A percentile compares a stretch with the other conserved stretches of the same genome.
Conservation (phyloP, 2,329 filamentous ascomycete genomes). For the Colletotrichum trifolii region DNA sequence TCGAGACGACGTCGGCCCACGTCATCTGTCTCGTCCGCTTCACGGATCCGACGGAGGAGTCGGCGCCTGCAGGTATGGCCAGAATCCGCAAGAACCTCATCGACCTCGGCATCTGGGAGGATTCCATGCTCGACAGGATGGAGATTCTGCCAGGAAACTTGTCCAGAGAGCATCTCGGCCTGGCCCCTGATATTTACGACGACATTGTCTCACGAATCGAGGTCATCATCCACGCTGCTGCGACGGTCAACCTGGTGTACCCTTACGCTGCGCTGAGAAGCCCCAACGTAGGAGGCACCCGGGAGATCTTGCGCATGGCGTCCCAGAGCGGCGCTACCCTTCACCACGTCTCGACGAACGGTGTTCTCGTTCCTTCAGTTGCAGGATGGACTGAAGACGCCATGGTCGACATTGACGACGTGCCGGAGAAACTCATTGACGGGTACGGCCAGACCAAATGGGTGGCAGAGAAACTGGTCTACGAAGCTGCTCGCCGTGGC, state of each 20-base stretch:
- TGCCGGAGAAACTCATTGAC: constrained; percentile 75
- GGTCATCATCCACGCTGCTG: constrained; percentile 81
- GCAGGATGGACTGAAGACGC: constrained; percentile 78
- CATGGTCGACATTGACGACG: constrained; percentile 74
- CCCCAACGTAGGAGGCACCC: constrained; percentile 83
- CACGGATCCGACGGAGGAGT: constrained; percentile 72
- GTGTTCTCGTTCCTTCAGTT: constrained; percentile 77
- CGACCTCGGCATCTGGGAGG: constrained; percentile 82
- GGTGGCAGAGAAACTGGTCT: constrained; percentile 81
- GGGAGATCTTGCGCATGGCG: constrained; percentile 78
- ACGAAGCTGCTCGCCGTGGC: constrained; percentile 75
- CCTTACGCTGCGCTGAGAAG: constrained; percentile 80
- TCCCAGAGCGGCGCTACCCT: constrained; percentile 75
- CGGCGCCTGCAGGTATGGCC: constrained; percentile 74
- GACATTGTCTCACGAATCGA: constrained; percentile 73
- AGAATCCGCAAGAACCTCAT: constrained; percentile 80
- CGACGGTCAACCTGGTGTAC: constrained; percentile 84
- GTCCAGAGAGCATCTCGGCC: constrained; percentile 74
- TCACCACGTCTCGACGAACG: constrained; percentile 84
- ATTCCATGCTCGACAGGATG: constrained; percentile 81
- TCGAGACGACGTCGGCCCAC: constrained; percentile 75
- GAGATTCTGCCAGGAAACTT: constrained; percentile 81
- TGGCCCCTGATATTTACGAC: constrained; percentile 73
- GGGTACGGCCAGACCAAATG: constrained; percentile 86
- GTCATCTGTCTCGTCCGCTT: constrained; percentile 81